Percentiles rank a stretch among this genome's conserved stretches.
These are phyloP conservation scores for Triticum dicoccoides DNA, from an alignment of 176 grass and related monocot species.

Conservation along the genomic window DNA sequence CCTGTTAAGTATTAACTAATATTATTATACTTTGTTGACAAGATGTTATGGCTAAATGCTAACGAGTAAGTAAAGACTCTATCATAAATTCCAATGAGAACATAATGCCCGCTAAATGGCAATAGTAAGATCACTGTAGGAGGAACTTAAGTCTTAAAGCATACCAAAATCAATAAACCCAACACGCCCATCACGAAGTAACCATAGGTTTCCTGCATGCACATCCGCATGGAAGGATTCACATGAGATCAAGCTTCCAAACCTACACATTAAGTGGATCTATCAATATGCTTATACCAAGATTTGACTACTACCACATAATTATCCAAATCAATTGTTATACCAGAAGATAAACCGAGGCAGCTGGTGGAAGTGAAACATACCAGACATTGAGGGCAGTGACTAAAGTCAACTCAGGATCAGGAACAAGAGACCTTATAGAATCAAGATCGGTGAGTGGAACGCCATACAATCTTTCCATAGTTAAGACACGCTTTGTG, in stretches of 20 bases:
- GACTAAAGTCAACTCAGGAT: slow-evolving; percentile 85
- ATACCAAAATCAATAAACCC: slow-evolving; percentile 98
- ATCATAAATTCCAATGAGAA: neutral
- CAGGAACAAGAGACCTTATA: slow-evolving; percentile 83
- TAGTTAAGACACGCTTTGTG: slow-evolving; percentile 76
- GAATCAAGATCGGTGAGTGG: slow-evolving; percentile 97
- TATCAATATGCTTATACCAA: slow-evolving; percentile 3
- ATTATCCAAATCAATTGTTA: neutral
- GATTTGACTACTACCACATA: neutral
- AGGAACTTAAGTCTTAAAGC: slow-evolving; percentile 1
- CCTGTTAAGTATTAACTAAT: slow-evolving; percentile 47
- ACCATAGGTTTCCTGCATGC: slow-evolving; percentile 96
- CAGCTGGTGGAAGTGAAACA: neutral
- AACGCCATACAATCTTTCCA: slow-evolving; percentile 98
- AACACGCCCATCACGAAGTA: slow-evolving; percentile 88
- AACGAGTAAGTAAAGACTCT: neutral
- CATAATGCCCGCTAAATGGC: neutral
- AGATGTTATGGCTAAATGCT: neutral
- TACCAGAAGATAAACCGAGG: neutral
- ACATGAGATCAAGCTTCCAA: slow-evolving; percentile 93
- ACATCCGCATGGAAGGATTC: slow-evolving; percentile 96
- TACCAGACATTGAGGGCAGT: slow-evolving; percentile 98
- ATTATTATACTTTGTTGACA: neutral
- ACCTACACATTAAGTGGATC: slow-evolving; percentile 54
- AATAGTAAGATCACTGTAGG: neutral